These are phyloP conservation scores for Xylaria sp. DNA, from an alignment of 2,329 filamentous ascomycete species.

Conservation along the genomic window DNA sequence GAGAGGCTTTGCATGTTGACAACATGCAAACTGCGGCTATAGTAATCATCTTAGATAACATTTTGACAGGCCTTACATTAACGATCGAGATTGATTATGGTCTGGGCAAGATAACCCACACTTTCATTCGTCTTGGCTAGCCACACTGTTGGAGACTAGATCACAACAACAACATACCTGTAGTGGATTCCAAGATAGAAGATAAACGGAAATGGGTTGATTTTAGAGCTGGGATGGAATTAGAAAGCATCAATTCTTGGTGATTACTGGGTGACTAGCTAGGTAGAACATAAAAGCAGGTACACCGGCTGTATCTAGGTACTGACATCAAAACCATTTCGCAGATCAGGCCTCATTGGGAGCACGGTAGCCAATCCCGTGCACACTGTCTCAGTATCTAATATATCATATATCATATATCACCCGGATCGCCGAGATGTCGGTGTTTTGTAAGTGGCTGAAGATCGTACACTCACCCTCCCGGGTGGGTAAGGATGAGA, in stretches of 20 bases:
- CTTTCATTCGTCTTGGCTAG: background rate
- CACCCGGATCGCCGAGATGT: background rate
- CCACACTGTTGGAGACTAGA: too few relatives aligned
- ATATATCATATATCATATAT: background rate
- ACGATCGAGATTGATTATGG: background rate
- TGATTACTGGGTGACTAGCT: background rate
- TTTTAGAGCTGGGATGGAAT: background rate
- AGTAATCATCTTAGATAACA: constrained; percentile 24
- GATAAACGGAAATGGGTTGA: background rate
- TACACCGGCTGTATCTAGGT: background rate
- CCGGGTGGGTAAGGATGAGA: background rate
- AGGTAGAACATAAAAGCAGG: background rate
- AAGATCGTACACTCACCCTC: background rate
- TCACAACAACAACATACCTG: too few relatives aligned
- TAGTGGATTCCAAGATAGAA: too few relatives aligned
- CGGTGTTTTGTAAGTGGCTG: background rate
- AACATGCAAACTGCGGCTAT: constrained; percentile 29
- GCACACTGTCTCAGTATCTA: background rate
- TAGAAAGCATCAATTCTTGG: background rate
- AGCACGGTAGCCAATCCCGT: background rate
- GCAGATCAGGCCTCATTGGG: background rate
- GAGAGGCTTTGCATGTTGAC: constrained; percentile 30
- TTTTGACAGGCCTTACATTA: constrained; percentile 7
- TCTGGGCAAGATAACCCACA: background rate
- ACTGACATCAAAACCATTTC: background rate